Evolutionary conservation across 176 grass and related monocot species (phyloP).

Genomic region (Aegilops sharonensis): DNA sequence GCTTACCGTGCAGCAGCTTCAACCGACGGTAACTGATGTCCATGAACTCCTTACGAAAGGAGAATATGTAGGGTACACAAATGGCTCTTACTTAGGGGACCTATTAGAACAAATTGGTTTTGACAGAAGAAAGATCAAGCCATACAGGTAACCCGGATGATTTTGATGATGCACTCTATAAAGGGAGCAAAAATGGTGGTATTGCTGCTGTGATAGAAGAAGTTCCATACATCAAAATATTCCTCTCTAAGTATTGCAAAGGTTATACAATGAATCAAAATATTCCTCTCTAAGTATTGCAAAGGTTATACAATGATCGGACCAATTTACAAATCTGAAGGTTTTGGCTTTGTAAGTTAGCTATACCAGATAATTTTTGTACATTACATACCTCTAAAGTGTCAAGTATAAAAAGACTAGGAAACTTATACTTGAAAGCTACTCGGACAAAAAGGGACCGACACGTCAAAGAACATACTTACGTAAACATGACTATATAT

Average conservation of each 20-base stretch:
- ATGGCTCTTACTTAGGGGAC: conserved; percentile 35
- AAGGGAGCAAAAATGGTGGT: conserved; percentile 50
- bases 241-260: conserved; percentile 50
- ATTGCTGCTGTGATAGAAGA: conserved; percentile 45
- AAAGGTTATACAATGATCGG: conserved; percentile 50
- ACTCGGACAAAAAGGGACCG: background rate
- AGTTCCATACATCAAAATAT: conserved; percentile 46
- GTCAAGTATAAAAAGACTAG: background rate
- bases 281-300: conserved; percentile 51
- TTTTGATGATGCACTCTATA: conserved; percentile 36
- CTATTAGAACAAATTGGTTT: conserved; percentile 42
- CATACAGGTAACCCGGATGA: conserved; percentile 16
- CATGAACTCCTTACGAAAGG: conserved; percentile 42
- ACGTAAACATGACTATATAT: background rate
- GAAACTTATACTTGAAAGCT: background rate
- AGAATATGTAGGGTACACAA: conserved; percentile 45
- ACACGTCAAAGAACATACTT: background rate
- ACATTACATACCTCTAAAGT: background rate
- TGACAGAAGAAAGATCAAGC: conserved; percentile 38
- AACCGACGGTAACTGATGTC: conserved; percentile 44
- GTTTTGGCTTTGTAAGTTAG: conserved; percentile 61
- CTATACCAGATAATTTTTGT: background rate
- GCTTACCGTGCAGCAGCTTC: conserved; percentile 50
- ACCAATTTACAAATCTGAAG: conserved; percentile 61
- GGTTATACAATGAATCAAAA: conserved; percentile 55